A percentile compares a stretch with the other conserved stretches of the same genome.
phyloP scores from a whole-genome alignment of 805 yeast genomes.

The Brettanomyces custersianus region DNA sequence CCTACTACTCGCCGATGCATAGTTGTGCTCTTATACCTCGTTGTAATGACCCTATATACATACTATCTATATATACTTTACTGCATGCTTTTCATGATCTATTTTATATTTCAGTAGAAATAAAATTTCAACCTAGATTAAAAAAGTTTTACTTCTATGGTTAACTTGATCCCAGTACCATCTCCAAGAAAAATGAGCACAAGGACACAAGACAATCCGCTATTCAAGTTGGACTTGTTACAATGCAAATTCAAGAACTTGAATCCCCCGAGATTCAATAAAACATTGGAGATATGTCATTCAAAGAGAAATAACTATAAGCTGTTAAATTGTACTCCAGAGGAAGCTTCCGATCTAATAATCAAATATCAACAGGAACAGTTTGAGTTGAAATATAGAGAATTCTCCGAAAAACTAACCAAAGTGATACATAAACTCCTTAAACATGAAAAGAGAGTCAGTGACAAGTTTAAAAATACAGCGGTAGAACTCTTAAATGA shows the following conservation, averaged over 20 bases:
- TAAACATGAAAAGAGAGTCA: conserved; percentile 4
- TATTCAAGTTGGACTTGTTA: conserved; percentile 49
- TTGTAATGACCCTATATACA: too few relatives aligned
- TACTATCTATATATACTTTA: not conserved
- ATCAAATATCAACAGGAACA: conserved; percentile 33
- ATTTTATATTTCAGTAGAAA: too few relatives aligned
- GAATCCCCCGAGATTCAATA: conserved; percentile 40
- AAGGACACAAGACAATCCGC: conserved; percentile 27
- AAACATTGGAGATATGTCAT: conserved; percentile 36
- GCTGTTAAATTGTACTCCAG: conserved; percentile 25
- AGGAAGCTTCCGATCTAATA: conserved; percentile 39
- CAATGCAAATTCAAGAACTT: conserved; percentile 38
- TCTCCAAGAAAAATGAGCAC: not conserved
- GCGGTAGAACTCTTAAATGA: conserved; percentile 5
- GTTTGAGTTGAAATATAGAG: conserved; percentile 41
- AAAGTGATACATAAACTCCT: conserved; percentile 25
- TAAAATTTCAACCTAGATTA: not conserved
- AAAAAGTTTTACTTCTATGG: not conserved
- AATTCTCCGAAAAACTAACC: conserved; percentile 31
- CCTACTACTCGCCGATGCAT: too few relatives aligned
- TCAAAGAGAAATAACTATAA: conserved; percentile 35
- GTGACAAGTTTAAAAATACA: not conserved
- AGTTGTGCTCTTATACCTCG: too few relatives aligned
- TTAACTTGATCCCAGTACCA: not conserved
- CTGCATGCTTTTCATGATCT: not conserved